These are phyloP conservation scores for Geotrichum aggregatum DNA, from an alignment of 1,139 yeast species.

Conservation along the genomic window DNA sequence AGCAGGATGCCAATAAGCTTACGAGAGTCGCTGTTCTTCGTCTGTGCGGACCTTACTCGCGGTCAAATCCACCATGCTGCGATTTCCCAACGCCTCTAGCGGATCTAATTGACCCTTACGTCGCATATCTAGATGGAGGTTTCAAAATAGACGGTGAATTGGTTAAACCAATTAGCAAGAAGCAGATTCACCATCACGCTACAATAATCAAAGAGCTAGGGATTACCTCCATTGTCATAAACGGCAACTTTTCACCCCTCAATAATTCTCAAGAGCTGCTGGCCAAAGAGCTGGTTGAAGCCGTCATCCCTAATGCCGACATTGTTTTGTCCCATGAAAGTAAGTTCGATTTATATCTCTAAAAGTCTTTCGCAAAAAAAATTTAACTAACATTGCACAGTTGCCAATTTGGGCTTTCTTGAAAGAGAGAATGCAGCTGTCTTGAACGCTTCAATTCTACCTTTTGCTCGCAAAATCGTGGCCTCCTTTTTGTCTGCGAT, in stretches of 20 bases:
- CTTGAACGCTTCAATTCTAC: constrained; percentile 43
- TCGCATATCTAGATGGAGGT: constrained; percentile 40
- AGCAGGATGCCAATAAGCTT: constrained; percentile 40
- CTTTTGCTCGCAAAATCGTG: constrained; percentile 42
- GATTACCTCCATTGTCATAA: constrained; percentile 39
- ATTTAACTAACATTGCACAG: constrained; percentile 6
- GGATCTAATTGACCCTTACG: constrained; percentile 35
- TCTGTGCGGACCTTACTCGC: constrained; percentile 40
- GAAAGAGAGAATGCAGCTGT: constrained; percentile 46
- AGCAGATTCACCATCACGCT: constrained; percentile 36
- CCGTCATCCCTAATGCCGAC: constrained; percentile 37
- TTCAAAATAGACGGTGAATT: constrained; percentile 40
- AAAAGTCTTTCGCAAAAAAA: neutral
- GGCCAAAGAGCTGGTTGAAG: constrained; percentile 36
- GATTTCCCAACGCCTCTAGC: constrained; percentile 42
- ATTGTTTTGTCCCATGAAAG: constrained; percentile 40
- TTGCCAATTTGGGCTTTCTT: constrained; percentile 43
- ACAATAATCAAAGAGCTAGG: constrained; percentile 34
- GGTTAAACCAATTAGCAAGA: constrained; percentile 36
- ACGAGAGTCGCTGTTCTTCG: constrained; percentile 43
- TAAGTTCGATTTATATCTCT: neutral
- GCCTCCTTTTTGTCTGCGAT: constrained; percentile 40
- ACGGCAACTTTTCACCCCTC: constrained; percentile 44
- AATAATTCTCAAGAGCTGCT: constrained; percentile 38
- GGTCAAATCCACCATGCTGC: constrained; percentile 39